Evolutionary conservation across 441 rosid species (phyloP), one percentile per base, ranked within the genome.

Genomic region (Raphanus hybrid): DNA sequence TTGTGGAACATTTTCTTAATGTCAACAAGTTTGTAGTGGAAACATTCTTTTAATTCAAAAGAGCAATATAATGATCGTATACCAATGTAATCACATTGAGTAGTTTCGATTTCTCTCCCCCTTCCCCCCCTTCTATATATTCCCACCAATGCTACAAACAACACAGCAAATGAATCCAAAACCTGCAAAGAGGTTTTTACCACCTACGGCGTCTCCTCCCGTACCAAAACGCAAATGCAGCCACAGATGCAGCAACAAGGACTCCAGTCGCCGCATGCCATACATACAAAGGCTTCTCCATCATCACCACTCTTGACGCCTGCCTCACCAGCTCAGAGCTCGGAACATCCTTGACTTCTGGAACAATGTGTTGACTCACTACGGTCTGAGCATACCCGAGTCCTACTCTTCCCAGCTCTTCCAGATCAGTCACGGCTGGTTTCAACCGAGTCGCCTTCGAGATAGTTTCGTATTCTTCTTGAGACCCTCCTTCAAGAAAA

Each of bases 401-500:
- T 8, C 99, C 99, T 70, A 81, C 87, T 73, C 39, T 72, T 82
- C 77, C 98, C 76, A 91, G 75, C 83, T 89, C 92, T 11, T 75
- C 78, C 54, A 77, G 14, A 80, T 93, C 91, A 34, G 80, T 83
- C 3, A 91, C 71, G 7, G 68, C 89, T 7, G 96, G 95, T 81
- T 86, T 85, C 43, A 89, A 74, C 78, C 78, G 78, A 1, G 99
- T 89, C 20, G 89, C 88, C 74, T 76, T 84, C 0, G 99, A 92
- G 76, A 91, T 79, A 2, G 91, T 95, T 81, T 93, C 96, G 3
- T 91, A 91, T 54, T 95, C 99, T 85, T 93, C 94, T 83, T 91
- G 89, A n/a, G 82, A 86, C 50, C 99, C 97, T 67, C 99, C 99
- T 84, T 95, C 99, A 5, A 95, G 92, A 86, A 95, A 95, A 6